Evolutionary conservation across 768 basidiomycete species (phyloP), one percentile per base, ranked within the genome.

Genomic region (Peribolospora baueri): DNA sequence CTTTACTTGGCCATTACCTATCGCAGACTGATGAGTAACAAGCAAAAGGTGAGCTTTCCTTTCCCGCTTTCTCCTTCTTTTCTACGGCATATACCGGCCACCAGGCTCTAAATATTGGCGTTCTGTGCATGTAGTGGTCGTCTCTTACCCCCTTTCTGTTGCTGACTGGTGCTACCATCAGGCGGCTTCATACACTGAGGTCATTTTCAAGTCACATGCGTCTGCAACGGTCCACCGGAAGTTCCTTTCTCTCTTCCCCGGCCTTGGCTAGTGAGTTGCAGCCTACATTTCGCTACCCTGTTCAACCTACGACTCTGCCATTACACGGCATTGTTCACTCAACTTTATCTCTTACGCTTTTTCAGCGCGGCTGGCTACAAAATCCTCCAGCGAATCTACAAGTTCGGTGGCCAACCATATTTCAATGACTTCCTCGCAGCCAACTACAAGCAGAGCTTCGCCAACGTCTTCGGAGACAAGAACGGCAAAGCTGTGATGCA

Each of bases 331-430:
- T 25, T 25, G 25, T 25, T 25, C 25, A 25, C 25, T 25, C 25
- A 25, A 25, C 25, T 25, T 25, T 25, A 25, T 25, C 25, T 25
- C 25, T 25, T 25, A 25, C 25, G 25, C 25, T 25, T 25, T 25
- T 25, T 25, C 25, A 25, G 25, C 25, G 25, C 25, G 25, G 25
- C 25, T 1, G 25, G 25, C 25, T 25, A 25, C 25, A 25, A 25
- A 25, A 71, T 95, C 64, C 70, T 85, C 0, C 88, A 95, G 69
- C 78, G 88, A 52, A 75, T 86, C 63, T 91, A 90, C 79, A 98
- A 93, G 70, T 98, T 97, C 63, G 91, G 91, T 58, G 91, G 91
- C 5, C 91, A 98, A 70, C 91, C 91, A 10, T 97, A 80, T 75
- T 93, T 95, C 70, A 82, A 87, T 70, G 93, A 97, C 70, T 62